Conservation (phyloP, 2,329 filamentous ascomycete species). For the Neonectria punicea region DNA sequence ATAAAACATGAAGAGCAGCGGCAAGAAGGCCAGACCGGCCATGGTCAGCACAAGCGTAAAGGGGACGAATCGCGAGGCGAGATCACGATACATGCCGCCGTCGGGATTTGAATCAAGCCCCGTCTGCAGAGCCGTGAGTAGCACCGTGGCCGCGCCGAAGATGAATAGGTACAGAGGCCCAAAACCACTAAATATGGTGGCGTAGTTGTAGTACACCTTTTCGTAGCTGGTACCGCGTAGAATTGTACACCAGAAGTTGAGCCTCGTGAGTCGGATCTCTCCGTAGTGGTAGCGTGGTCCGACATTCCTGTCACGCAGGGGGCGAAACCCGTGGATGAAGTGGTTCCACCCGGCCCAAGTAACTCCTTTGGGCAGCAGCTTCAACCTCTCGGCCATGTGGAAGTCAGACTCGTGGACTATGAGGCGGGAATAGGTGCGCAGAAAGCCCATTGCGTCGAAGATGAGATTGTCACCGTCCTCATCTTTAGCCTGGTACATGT, state of each 20-base stretch:
- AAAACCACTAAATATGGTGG: slow-evolving; percentile 19
- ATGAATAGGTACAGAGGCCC: slow-evolving; percentile 24
- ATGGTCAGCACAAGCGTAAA: slow-evolving; percentile 16
- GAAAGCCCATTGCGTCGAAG: slow-evolving; percentile 45
- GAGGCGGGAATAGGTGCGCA: slow-evolving; percentile 48
- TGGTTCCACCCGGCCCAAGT: slow-evolving; percentile 42
- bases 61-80: slow-evolving; percentile 8
- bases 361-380: slow-evolving; percentile 41
- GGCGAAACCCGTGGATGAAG: slow-evolving; percentile 45
- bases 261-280: slow-evolving; percentile 50
- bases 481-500: slow-evolving; percentile 16
- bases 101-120: slow-evolving; percentile 6
- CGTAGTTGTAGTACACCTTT: slow-evolving; percentile 20
- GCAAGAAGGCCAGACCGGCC: slow-evolving; percentile 10
- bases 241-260: slow-evolving; percentile 39
- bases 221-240: slow-evolving; percentile 15
- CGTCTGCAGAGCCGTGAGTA: slow-evolving; percentile 19
- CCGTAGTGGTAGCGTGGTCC: slow-evolving; percentile 48
- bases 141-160: slow-evolving; percentile 23
- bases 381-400: slow-evolving; percentile 39
- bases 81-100: slow-evolving; percentile 2
- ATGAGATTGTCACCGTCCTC: slow-evolving; percentile 27
- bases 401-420: slow-evolving; percentile 50
- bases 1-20: slow-evolving; percentile 6
- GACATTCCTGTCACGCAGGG: slow-evolving; percentile 39